Evolutionary conservation across 2,329 filamentous ascomycete species (phyloP), one percentile per base, ranked within the genome.

Genomic region (Trichothecium roseum): DNA sequence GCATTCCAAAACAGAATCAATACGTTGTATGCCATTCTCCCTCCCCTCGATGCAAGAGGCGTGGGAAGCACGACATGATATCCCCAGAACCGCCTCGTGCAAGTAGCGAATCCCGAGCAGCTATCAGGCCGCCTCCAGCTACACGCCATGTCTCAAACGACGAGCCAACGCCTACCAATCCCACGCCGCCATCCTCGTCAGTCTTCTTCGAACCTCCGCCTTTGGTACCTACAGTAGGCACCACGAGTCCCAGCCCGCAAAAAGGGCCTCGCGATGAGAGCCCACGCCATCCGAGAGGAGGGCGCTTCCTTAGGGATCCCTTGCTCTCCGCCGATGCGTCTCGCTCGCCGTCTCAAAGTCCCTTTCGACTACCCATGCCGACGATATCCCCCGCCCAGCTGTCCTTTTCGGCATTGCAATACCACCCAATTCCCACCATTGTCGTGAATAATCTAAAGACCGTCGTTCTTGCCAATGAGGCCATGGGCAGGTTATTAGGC

Each of bases 381-480:
- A 54, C 54, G 36, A 60, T 68, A 33, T 68, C 65, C 0, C 62
- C 68, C 0, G 66, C 62, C 2, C 69, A 75, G 45, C 56, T 78
- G 28, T 77, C 80, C 16, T 75, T 84, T 40, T 72, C 77, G 1
- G 76, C 81, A 5, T 61, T 88, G 56, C 80, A 84, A 48, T 85
- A 83, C 49, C 63, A 88, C 5, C 84, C 83, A 0, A 74, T 84
- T 32, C 83, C 83, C 0, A 54, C 84, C 4, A 54, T 87, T 26
- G 74, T 88, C 1, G 59, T 88, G 26, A 79, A 78, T 34, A 73
- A 68, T 26, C 49, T 72, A 20, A 87, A 86, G 55, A 82, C 78
- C 0, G 70, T 87, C 3, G 68, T 83, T 1, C 56, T 87, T 28
- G 82, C 81, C 22, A 88, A 88, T 46, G 79, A 86, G 45, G 78